Evolutionary conservation across 768 basidiomycete species (phyloP).

Genomic region (Leccinum boreale): DNA sequence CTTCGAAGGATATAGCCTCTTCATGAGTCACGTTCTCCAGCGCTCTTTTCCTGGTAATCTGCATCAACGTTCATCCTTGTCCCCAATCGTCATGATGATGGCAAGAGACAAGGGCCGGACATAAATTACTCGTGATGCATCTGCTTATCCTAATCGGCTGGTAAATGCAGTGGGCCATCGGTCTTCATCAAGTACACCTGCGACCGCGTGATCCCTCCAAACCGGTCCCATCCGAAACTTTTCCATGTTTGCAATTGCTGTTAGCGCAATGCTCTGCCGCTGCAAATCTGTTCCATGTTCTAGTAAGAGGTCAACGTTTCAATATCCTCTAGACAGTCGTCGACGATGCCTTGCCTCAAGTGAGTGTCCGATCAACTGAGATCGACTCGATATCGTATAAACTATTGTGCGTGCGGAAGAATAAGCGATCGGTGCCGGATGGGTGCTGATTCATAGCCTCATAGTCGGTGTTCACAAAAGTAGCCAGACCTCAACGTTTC

Average conservation of each 20-base stretch:
- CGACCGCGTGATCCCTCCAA: not conserved
- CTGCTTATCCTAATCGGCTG: no score
- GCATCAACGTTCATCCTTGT: not conserved
- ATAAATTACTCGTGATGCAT: no score
- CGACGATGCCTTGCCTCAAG: not conserved
- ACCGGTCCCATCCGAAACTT: not conserved
- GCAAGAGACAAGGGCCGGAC: not conserved
- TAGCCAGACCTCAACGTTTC: no score
- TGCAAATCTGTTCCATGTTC: not conserved
- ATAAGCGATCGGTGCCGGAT: not conserved
- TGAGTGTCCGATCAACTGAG: not conserved
- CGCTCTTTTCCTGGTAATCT: not conserved
- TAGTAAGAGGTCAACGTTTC: not conserved
- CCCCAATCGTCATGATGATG: not conserved
- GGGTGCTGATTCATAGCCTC: not conserved
- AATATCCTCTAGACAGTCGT: not conserved
- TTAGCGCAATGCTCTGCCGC: not conserved
- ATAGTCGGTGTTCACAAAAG: not conserved
- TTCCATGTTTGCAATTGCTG: not conserved
- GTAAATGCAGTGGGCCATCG: not conserved
- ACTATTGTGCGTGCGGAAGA: not conserved
- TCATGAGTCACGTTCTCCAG: not conserved
- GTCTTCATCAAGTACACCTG: not conserved
- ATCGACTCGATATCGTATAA: not conserved
- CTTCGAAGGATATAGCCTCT: conserved; percentile 10